These are phyloP conservation scores for Earliella scabrosa DNA, from an alignment of 1,284 basidiomycete species.

Conservation along the genomic window DNA sequence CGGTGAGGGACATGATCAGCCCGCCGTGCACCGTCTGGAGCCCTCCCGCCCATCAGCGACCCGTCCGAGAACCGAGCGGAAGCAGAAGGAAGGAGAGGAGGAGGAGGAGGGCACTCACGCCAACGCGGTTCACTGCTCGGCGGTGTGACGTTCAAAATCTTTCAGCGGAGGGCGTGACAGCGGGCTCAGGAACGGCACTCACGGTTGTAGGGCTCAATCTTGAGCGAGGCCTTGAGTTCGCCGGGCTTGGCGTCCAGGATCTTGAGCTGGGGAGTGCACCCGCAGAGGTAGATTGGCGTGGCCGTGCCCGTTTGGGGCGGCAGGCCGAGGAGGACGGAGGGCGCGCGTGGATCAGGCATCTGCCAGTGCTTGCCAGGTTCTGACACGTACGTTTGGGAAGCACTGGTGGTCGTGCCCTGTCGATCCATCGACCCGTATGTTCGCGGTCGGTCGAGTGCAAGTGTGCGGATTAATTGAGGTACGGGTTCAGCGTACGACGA, in stretches of 20 bases:
- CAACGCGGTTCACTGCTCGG: conserved; percentile 68
- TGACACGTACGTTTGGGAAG: conserved; percentile 68
- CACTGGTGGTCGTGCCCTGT: conserved; percentile 78
- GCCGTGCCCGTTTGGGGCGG: background rate
- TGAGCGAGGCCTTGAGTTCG: conserved; percentile 64
- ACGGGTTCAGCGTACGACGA: conserved; percentile 1
- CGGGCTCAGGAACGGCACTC: conserved; percentile 30
- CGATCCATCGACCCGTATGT: background rate
- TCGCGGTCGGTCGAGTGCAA: too few species aligned
- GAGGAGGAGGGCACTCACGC: too few species aligned
- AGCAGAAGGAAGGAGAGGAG: background rate
- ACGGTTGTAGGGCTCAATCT: conserved; percentile 77
- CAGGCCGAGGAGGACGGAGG: background rate
- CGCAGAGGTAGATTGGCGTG: background rate
- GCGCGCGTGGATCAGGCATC: background rate
- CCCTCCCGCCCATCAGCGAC: background rate
- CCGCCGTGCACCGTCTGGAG: conserved; percentile 77
- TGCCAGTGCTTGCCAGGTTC: too few species aligned
- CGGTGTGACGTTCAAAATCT: conserved; percentile 1
- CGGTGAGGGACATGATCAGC: conserved; percentile 82
- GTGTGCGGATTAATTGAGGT: background rate
- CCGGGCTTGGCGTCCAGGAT: conserved; percentile 70
- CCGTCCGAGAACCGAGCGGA: background rate
- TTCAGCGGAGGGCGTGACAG: background rate
- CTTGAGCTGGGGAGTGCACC: conserved; percentile 52